phyloP scores from a whole-genome alignment of 2,329 filamentous ascomycete species.

The Rasamsonia emersonii region DNA sequence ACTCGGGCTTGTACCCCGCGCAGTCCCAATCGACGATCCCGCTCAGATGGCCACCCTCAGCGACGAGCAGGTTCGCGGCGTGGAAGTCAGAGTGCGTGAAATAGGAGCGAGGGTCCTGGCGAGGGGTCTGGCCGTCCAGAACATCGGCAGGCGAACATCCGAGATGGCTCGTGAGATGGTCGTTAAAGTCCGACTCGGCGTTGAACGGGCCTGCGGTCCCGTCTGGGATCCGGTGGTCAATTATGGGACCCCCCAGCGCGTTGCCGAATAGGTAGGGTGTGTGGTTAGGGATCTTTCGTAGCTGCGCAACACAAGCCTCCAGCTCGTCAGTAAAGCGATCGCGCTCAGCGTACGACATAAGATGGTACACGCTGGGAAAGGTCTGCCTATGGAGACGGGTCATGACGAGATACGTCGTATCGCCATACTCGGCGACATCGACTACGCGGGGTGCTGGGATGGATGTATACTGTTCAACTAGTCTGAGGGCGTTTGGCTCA shows the following conservation, averaged over 20 bases:
- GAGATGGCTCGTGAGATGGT: slow-evolving; percentile 2
- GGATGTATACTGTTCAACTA: slow-evolving; percentile 6
- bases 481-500: slow-evolving; percentile 4
- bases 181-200: slow-evolving; percentile 11
- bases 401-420: slow-evolving; percentile 2
- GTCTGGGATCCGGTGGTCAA: slow-evolving; percentile 10
- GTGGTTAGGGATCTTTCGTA: slow-evolving; percentile 10
- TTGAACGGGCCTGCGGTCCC: slow-evolving; percentile 11
- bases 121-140: slow-evolving; percentile 2
- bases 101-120: slow-evolving; percentile 8
- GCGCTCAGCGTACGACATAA: slow-evolving; percentile 11
- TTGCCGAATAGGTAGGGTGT: slow-evolving; percentile 8
- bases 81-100: slow-evolving; percentile 18
- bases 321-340: slow-evolving; percentile 11
- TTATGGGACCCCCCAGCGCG: slow-evolving; percentile 8
- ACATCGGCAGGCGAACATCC: neutral
- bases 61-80: slow-evolving; percentile 14
- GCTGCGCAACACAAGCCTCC: slow-evolving; percentile 5
- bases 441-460: slow-evolving; percentile 7
- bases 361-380: slow-evolving; percentile 8
- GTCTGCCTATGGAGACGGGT: slow-evolving; percentile 5
- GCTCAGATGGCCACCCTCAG: slow-evolving; percentile 13
- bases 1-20: slow-evolving; percentile 17
- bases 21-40: slow-evolving; percentile 22
- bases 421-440: slow-evolving; percentile 3